Evolutionary conservation across 2,329 filamentous ascomycete genomes (phyloP).

Genomic region (Nemania diffusa): DNA sequence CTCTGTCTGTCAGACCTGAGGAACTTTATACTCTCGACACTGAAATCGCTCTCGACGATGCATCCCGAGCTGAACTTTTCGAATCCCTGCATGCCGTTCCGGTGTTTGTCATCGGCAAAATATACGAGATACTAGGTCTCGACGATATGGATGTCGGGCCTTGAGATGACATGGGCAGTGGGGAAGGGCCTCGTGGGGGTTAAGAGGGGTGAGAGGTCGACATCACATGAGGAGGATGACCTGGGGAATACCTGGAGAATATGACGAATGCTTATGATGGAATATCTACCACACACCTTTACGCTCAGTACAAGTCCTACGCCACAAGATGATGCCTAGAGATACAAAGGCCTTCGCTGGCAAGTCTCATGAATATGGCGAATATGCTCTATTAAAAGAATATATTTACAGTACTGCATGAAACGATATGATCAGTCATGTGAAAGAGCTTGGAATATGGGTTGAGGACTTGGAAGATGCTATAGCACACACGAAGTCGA

Average conservation of each 20-base stretch:
- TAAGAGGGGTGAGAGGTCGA: neutral
- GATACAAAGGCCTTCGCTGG: neutral
- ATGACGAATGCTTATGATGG: neutral
- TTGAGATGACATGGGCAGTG: neutral
- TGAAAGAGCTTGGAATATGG: neutral
- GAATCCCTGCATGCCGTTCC: neutral
- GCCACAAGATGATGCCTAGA: neutral
- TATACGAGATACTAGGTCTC: conserved; percentile 4
- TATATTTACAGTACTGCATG: neutral
- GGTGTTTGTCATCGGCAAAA: conserved; percentile 3
- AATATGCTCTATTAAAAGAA: neutral
- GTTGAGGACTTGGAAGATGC: neutral
- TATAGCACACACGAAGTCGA: conserved; percentile 1
- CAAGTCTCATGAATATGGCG: neutral
- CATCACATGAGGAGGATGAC: conserved; percentile 18
- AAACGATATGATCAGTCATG: conserved; percentile 4
- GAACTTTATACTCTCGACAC: conserved; percentile 17
- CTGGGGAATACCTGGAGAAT: conserved; percentile 26
- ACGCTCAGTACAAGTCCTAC: conserved; percentile 3
- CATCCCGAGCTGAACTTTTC: conserved; percentile 24
- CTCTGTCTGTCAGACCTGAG: conserved; percentile 28
- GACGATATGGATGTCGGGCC: conserved; percentile 9
- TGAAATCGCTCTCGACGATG: conserved; percentile 19
- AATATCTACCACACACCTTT: neutral
- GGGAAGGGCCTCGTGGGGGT: neutral